phyloP scores from a whole-genome alignment of 352 stramenopile species.

The Phytophthora sojae region DNA sequence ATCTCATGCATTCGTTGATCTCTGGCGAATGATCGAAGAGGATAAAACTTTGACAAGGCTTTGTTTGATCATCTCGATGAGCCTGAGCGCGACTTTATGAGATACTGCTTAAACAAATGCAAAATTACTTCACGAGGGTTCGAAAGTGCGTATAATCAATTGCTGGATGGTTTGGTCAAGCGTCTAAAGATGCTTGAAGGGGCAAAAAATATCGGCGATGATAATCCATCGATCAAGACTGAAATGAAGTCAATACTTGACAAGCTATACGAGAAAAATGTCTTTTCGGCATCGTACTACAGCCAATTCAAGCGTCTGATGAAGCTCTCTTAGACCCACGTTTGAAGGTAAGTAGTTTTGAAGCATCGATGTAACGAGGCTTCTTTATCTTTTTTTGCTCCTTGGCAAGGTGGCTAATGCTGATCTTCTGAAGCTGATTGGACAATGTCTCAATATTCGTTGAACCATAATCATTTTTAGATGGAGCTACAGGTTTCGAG shows the following conservation, averaged over 20 bases:
- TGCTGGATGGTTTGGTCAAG: not conserved
- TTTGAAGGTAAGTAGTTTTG: slow-evolving; percentile 14
- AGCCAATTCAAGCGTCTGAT: slow-evolving; percentile 7
- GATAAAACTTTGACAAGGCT: slow-evolving; percentile 1
- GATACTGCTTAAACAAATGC: slow-evolving; percentile 6
- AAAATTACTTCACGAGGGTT: slow-evolving; percentile 12
- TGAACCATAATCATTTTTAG: slow-evolving; percentile 9
- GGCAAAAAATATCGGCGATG: slow-evolving; percentile 7
- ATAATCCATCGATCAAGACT: not conserved
- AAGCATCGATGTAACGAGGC: slow-evolving; percentile 18
- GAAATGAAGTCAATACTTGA: slow-evolving; percentile 14
- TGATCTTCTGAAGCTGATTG: slow-evolving; percentile 21
- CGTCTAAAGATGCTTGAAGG: slow-evolving; percentile 2
- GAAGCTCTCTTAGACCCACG: not conserved
- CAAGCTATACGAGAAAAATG: slow-evolving; percentile 11
- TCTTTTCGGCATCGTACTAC: slow-evolving; percentile 9
- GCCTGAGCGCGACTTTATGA: slow-evolving; percentile 15
- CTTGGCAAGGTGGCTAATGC: slow-evolving; percentile 10
- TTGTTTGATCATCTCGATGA: slow-evolving; percentile 7
- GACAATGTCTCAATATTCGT: slow-evolving; percentile 21
- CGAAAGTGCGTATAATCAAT: slow-evolving; percentile 13
- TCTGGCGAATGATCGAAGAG: slow-evolving; percentile 1
- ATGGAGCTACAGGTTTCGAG: not conserved
- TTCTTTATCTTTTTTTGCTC: slow-evolving; percentile 4
- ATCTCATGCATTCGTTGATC: slow-evolving; percentile 12